Base-by-base conservation (phyloP, 2,329 filamentous ascomycete genomes). In the Phaeosphaeriaceae sp. region DNA sequence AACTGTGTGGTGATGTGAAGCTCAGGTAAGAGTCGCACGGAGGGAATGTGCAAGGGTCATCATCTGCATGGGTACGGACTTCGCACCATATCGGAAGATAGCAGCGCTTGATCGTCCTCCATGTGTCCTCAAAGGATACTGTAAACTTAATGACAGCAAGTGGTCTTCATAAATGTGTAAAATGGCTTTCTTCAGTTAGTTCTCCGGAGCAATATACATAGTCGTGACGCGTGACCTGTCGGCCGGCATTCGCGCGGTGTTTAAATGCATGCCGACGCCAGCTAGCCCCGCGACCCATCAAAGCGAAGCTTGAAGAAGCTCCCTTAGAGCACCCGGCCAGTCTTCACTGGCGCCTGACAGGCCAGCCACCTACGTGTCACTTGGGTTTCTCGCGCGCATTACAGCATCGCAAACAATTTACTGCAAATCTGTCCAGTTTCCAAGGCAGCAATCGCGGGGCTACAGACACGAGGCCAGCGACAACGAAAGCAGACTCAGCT, bases 1-100 rank as follows among this genome's bases (percentile, higher is more conserved):
- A 66, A 67, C 42, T 71, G 68, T 50, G 57, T 42, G 3, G 58
- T 67, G 22, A 71, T 71, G 67, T 71, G 45, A 54, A 41, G 41
- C 24, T 25, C 9, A 22, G 1, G 15, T 20, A 15, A 15, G 47
- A 49, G n/a, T 21, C 20, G n/a, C 31, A 11, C 13, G 9, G 13
- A 15, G 31, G 31, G 9, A 27, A 27, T 9, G 9, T 27, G 25
- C 31, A 36, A 15, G 31, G 31, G 31, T 13, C 31, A n/a, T n/a
- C n/a, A n/a, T n/a, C n/a, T n/a, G n/a, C n/a, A n/a, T n/a, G n/a
- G n/a, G 13, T 36, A 15, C 31, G 31, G 11, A 36, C 31, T 36
- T 7, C 11, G 31, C 13, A 27, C 31, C 3, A 36, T 36, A 11
- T 11, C 13, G 31, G 31, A 36, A 13, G 31, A 5, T 36, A 36